Evolutionary conservation across 805 yeast genomes (phyloP), one percentile per base, ranked within the genome.

Genomic region (Candida bentonensis): DNA sequence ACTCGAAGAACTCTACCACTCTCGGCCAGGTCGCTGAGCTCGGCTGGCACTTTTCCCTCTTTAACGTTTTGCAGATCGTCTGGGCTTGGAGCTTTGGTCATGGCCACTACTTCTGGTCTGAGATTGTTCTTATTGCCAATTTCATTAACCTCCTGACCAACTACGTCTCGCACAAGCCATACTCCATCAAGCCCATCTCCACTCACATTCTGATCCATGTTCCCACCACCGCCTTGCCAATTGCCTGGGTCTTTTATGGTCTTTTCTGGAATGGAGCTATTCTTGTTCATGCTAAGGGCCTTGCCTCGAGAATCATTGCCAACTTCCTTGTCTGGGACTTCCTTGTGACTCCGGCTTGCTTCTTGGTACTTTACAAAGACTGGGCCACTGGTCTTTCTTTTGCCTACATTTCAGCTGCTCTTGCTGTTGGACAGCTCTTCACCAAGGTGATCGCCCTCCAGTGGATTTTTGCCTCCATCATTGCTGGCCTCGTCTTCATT

Each of bases 221-320:
- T 51, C 72, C 89, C 15, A 69, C 71, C 13, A 71, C 76, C 7
- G 84, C 88, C 0, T 52, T 82, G 53, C 94, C 95, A 13, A 60
- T 82, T 45, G 68, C 82, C 25, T 85, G 94, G 94, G 62, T 79
- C 28, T 58, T 81, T 47, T 82, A 77, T 55, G 79, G 78, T 21
- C 58, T 84, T 30, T 81, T 83, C 67, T 85, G 94, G 94, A 82
- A 81, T 56, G 94, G 94, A 40, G 87, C 94, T 1, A 80, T 79
- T 23, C 58, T 80, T 57, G 73, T 79, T 64, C 82, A 79, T 48
- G 73, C 81, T 11, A 72, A 72, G 45, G 49, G 50, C 47, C 59
- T 80, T n/a, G 62, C 73, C 20, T 77, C 85, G 15, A 70, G 94
- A 47, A 62, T 84, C 42, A 48, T 83, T 21, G 84, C 89, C 43